Conservation (phyloP, 2,329 filamentous ascomycete species). For the Diaporthe ampelina region DNA sequence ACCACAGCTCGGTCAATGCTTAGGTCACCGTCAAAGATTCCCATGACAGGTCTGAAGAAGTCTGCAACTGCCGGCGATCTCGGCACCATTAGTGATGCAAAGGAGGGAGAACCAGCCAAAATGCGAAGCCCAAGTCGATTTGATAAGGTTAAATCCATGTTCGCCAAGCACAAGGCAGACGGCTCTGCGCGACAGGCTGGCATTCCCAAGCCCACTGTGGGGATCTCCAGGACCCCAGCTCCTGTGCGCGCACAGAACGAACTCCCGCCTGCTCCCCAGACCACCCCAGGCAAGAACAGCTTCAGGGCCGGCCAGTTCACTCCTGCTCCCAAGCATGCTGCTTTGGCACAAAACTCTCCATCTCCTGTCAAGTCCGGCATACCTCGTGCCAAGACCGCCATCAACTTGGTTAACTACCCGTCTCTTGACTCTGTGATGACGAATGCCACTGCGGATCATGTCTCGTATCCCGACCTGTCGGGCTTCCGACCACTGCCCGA, state of each 20-base stretch:
- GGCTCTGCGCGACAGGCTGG: conserved; percentile 59
- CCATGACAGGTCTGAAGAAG: conserved; percentile 59
- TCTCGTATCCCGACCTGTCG: conserved; percentile 69
- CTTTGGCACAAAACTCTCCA: conserved; percentile 64
- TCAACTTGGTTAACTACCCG: conserved; percentile 52
- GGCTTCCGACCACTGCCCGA: conserved; percentile 49
- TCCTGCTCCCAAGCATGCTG: conserved; percentile 71
- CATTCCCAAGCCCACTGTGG: conserved; percentile 59
- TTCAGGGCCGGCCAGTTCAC: conserved; percentile 86
- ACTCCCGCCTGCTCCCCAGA: conserved; percentile 66
- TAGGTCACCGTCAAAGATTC: conserved; percentile 67
- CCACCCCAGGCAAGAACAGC: conserved; percentile 76
- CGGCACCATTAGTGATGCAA: conserved; percentile 49
- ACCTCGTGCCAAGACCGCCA: conserved; percentile 57
- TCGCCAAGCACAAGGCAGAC: conserved; percentile 58
- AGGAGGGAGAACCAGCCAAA: conserved; percentile 52
- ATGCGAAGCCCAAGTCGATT: conserved; percentile 65
- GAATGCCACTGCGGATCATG: conserved; percentile 51
- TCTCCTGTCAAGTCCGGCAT: conserved; percentile 67
- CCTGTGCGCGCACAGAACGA: conserved; percentile 63
- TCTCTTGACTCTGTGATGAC: conserved; percentile 51
- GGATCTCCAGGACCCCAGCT: conserved; percentile 62
- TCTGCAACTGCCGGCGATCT: conserved; percentile 66
- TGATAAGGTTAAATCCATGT: conserved; percentile 71
- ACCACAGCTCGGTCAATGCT: conserved; percentile 60